Evolutionary conservation across 768 basidiomycete species (phyloP), one percentile per base, ranked within the genome.

Genomic region (Leccinum subgranulosum): DNA sequence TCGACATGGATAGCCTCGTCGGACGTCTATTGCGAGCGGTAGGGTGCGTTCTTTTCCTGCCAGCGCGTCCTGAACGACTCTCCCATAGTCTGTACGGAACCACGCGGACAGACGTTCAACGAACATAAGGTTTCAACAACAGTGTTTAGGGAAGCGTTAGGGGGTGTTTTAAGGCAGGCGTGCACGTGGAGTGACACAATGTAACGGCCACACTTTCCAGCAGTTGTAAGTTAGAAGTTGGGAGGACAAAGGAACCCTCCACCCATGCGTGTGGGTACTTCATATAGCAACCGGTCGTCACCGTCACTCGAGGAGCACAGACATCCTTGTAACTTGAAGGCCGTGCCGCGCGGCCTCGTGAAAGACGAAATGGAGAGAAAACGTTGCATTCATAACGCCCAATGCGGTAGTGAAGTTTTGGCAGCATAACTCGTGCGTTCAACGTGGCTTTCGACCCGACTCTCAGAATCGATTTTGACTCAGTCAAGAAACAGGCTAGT

Each of bases 1-100:
- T 36, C 43, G 56, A 34, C 76, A 73, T 39, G 70, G 66, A n/a
- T 41, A 10, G 45, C 84, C 84, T 45, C 83, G 80, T 49, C 82
- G 78, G 17, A 77, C 71, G 15, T 81, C 79, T 6, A 61, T 4
- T 41, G 39, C 64, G 59, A 80, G 74, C 3, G 78, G 79, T 49
- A 81, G 71, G 34, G 84, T 73, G 41, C 73, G 66, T 54, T 76
- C 75, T 56, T 74, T 73, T 19, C 74, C 75, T 8, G 69, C 57
- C 2, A 69, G 61, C 6, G 69, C 63, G 14, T 72, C 69, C 23
- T 33, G 60, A 31, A 61, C 50, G 23, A 66, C 41, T 6, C 51
- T 47, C 2, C 49, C 28, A 8, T 57, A 60, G 31, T 60, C 60
- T 12, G 50, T 5, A 21, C 54, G 51, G n/a, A 66, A 59, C 58